A percentile compares a stretch with the other conserved stretches of the same genome.
Conservation (phyloP, 345 rosid genomes). For the Sonneratia alba region DNA sequence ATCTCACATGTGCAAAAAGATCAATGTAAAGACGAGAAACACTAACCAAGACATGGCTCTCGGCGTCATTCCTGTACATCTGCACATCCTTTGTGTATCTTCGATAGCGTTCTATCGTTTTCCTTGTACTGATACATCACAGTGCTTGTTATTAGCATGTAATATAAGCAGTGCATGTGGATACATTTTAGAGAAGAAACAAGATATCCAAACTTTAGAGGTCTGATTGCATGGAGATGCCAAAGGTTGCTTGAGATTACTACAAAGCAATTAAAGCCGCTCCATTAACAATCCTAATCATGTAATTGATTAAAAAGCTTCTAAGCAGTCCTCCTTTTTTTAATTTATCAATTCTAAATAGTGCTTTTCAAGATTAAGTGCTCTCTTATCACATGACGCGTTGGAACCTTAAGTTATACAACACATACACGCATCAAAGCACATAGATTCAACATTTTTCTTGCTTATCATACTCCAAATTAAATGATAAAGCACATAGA, state of each 20-base stretch:
- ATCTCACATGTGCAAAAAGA: no score
- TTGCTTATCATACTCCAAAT: not conserved
- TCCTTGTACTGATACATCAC: slow-evolving; percentile 27
- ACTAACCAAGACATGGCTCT: no score
- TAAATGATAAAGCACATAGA: not conserved
- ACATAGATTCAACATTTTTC: not conserved
- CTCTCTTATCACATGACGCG: no score
- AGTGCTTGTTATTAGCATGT: not conserved
- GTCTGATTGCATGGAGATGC: not conserved
- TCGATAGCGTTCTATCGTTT: slow-evolving; percentile 12
- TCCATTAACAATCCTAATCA: not conserved
- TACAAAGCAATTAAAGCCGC: not conserved
- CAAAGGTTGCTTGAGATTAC: not conserved
- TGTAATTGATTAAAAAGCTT: no score
- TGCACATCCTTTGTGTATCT: no score
- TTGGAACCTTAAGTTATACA: no score
- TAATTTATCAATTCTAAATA: no score
- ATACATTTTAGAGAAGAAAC: not conserved
- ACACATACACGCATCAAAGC: no score
- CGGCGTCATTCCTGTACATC: no score
- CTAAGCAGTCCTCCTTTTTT: no score
- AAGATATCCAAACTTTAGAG: not conserved
- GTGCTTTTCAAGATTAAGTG: not conserved
- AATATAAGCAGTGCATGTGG: not conserved
- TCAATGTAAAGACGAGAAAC: no score